Evolutionary conservation across 805 yeast species (phyloP), one percentile per base, ranked within the genome.

Genomic region (Schizosaccharomyces lindneri): DNA sequence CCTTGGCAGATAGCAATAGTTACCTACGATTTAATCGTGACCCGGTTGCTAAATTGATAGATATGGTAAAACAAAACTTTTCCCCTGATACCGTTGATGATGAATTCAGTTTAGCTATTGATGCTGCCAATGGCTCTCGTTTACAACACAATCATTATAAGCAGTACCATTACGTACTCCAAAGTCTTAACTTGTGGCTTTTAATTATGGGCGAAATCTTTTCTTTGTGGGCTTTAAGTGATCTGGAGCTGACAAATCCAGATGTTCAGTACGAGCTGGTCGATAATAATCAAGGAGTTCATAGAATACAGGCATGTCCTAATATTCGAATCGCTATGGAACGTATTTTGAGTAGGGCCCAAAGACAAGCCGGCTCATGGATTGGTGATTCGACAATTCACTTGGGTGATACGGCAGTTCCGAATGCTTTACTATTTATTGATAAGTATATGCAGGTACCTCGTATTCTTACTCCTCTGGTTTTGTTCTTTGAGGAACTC

Each of bases 371-470:
- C 27, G 72, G 70, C n/a, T 72, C 78, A 1, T 85, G 93, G 90
- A 83, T 85, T 43, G 94, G 94, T 1, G 81, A 86, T 4, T 80
- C 85, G 17, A 89, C 83, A 27, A 85, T 85, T 29, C 94, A 85
- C 70, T 68, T 85, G 21, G 94, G 93, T 48, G 94, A 85, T 70
- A 84, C 82, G 66, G 85, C 89, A 1, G 94, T 85, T 4, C 94
- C 94, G 2, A 85, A 85, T 69, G 88, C 90, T 0, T 69, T 85
- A 63, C 84, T 84, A 68, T 85, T 85, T 73, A 71, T 85, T 61
- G 93, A 85, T 70, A 85, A 85, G 69, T 85, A 85, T 68, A 78
- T 83, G 41, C 94, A 85, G 70, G 85, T 85, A 2, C 93, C 93
- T 36, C 77, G 82, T 61, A 84, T 85, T 48, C 71, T 85, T 65